Evolutionary conservation across 352 stramenopile species (phyloP), one percentile per base, ranked within the genome.

Genomic region (Globisporangium cederbergense): DNA sequence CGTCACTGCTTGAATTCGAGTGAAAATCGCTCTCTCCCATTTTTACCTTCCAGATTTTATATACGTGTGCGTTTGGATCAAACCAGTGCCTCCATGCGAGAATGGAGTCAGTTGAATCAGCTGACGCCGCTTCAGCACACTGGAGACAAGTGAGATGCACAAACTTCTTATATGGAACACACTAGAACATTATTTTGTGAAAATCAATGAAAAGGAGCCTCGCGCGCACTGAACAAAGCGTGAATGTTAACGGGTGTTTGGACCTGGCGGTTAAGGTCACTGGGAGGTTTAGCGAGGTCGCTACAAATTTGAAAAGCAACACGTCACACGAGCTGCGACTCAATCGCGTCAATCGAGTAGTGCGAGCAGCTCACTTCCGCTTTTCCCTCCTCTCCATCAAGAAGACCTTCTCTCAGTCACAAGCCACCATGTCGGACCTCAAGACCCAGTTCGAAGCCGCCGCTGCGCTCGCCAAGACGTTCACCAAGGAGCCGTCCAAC

Each of bases 381-480:
- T 49, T 68, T 68, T 67, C 58, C 62, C 59, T 65, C 38, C 54
- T 60, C 58, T 66, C 57, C 25, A 49, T 13, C 54, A 58, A 65
- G 62, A 53, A 46, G 18, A 51, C 53, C 34, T 25, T 13, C 28
- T 16, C 38, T n/a, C 4, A 22, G 4, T 20, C 28, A 47, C 34
- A 40, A 42, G 42, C 47, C 20, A 45, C 52, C 42, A 96, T 95
- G 87, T 92, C 85, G 71, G 82, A 92, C 78, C 75, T 94, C 49
- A 89, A 90, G 73, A 68, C 83, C 49, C 63, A 92, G 62, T 96
- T 96, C 69, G 84, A 96, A 86, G 82, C 79, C 57, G 86, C 88
- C 16, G 88, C 84, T 42, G 88, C 81, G 57, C 68, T 83, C 51
- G 86, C 73, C 46, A 93, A 93, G 74, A 88, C 84, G 32, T 94